Conservation (phyloP, 23 red algal species). For the Gracilaria domingensis region DNA sequence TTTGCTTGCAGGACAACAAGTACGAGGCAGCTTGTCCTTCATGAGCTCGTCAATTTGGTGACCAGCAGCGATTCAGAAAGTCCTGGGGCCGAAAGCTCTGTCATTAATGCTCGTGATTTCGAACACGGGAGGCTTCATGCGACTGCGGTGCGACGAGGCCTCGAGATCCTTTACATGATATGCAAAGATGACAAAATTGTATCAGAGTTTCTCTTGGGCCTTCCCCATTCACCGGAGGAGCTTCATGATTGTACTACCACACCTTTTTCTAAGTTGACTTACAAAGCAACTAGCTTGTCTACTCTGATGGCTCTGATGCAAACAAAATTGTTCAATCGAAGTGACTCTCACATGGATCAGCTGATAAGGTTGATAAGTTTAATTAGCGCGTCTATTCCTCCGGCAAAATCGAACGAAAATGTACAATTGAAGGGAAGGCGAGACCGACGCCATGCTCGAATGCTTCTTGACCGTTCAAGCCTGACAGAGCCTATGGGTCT, state of each 20-base stretch:
- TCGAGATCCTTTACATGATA: conserved; percentile 45
- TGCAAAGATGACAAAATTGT: conserved; percentile 62
- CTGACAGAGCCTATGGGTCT: conserved; percentile 21
- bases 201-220: conserved; percentile 55
- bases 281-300: conserved; percentile 22
- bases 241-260: neutral
- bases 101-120: neutral
- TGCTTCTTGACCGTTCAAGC: conserved; percentile 10
- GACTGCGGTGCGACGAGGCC: conserved; percentile 59
- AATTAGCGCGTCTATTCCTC: conserved; percentile 17
- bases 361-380: conserved; percentile 52
- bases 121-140: conserved; percentile 30
- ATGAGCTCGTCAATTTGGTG: conserved; percentile 47
- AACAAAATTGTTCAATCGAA: conserved; percentile 35
- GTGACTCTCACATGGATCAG: conserved; percentile 58
- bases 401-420: neutral
- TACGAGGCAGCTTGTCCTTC: conserved; percentile 22
- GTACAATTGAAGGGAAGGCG: neutral
- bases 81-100: neutral
- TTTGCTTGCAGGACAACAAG: conserved; percentile 46
- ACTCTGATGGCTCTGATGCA: conserved; percentile 46
- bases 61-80: conserved; percentile 25
- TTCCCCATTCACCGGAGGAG: conserved; percentile 34
- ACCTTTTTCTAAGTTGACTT: neutral
- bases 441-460: neutral